Evolutionary conservation across 306 rosid species (phyloP), one percentile per base, ranked within the genome.

Genomic region (Acacia acuminata): DNA sequence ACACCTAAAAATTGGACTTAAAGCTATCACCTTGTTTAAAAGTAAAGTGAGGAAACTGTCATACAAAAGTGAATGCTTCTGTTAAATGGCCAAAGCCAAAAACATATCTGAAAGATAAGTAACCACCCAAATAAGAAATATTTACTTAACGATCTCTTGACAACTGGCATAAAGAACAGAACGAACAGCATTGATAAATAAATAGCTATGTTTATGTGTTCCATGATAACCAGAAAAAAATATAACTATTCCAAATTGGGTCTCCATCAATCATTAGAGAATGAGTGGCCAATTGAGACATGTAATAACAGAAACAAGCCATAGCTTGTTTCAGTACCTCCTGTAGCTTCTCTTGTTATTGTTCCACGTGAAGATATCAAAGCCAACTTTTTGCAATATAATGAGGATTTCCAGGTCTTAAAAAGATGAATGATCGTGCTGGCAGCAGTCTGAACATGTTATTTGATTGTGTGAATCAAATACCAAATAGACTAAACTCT

Each of bases 361-460:
- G 47, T 30, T 71, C 68, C 58, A 58, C 40, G 3, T 3, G 74
- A 73, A 72, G 80, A 79, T 71, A 79, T 75, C 74, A 78, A 87
- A 20, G 76, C 4, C 38, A 86, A 11, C 60, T 16, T 44, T 17
- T 79, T 56, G 63, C 72, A 71, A 76, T 66, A 80, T 13, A 82
- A 65, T 16, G 78, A 42, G 51, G 43, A 65, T 56, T 84, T 74
- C 56, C 56, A 8, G 68, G 20, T 38, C 84, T 40, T 32, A 68
- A 79, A 43, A 82, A 76, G 56, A 79, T 42, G 47, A 50, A 40
- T n/a, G 86, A 87, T 50, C 82, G 86, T 44, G 73, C 65, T 7
- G 86, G 75, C 27, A 87, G 84, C 67, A 76, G 82, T 84, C 86
- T 79, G 3, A 84, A 78, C 86, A 87, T 84, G n/a, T 11, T 78